A percentile compares a stretch with the other conserved stretches of the same genome.
Conservation (phyloP, 805 yeast genomes). For the Yarrowia alimentaria region DNA sequence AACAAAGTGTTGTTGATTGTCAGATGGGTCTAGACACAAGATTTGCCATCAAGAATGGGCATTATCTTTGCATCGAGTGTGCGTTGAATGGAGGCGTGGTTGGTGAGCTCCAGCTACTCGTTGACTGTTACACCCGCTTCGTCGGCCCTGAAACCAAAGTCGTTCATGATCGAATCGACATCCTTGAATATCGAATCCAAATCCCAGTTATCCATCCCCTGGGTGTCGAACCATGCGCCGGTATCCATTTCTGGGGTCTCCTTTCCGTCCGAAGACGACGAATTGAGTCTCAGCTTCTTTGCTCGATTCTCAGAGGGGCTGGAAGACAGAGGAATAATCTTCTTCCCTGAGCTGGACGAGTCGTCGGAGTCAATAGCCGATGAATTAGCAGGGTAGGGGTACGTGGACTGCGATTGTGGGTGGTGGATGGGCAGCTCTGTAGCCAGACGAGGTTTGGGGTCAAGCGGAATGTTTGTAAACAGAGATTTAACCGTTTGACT, state of each 20-base stretch:
- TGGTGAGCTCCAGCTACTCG: neutral
- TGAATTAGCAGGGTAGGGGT: conserved; percentile 12
- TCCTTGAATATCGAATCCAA: conserved; percentile 68
- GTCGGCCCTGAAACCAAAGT: conserved; percentile 67
- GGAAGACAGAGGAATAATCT: conserved; percentile 1
- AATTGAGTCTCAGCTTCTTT: conserved; percentile 13
- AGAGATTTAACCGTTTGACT: conserved; percentile 9
- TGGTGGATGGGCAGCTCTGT: conserved; percentile 18
- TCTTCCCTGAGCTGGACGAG: too few species aligned
- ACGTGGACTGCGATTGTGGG: conserved; percentile 6
- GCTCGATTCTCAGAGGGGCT: conserved; percentile 16
- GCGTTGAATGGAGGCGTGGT: too few species aligned
- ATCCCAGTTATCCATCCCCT: conserved; percentile 39
- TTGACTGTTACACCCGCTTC: conserved; percentile 16
- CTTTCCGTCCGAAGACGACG: conserved; percentile 2
- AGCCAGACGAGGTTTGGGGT: conserved; percentile 19
- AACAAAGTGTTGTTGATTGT: too few species aligned
- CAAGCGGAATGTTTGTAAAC: conserved; percentile 25
- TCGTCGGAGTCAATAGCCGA: too few species aligned
- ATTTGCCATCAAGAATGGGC: too few species aligned
- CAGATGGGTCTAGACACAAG: too few species aligned
- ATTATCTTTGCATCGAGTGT: too few species aligned
- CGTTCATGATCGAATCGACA: conserved; percentile 83
- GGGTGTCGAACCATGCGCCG: conserved; percentile 23
- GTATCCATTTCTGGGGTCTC: neutral